Evolutionary conservation across 495 filamentous ascomycete genomes (phyloP).

Genomic region (Aspergillus heteromorphus): DNA sequence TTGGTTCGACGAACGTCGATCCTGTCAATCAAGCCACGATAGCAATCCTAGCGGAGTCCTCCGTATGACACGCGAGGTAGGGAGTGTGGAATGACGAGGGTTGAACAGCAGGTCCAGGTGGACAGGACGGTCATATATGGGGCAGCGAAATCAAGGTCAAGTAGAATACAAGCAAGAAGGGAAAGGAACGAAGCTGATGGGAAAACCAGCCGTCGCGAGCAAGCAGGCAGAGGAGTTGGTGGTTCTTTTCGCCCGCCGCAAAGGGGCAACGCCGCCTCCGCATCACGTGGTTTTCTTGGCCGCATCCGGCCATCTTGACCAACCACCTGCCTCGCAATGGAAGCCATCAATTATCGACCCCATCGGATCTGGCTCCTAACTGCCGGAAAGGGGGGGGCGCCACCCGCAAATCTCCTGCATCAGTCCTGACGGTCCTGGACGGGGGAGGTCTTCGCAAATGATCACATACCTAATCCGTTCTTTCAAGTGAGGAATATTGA

Average conservation of each 20-base stretch:
- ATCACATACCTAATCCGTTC: too few relatives aligned
- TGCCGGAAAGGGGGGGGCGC: too few relatives aligned
- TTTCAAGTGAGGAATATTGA: too few relatives aligned
- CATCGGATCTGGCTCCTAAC: too few relatives aligned
- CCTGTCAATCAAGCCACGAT: constrained; percentile 6
- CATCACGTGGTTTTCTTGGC: constrained; percentile 5
- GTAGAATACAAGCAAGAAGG: background rate
- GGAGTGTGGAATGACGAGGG: background rate
- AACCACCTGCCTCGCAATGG: too few relatives aligned
- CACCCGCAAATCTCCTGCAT: too few relatives aligned
- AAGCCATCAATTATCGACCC: too few relatives aligned
- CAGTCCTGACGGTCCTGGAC: too few relatives aligned
- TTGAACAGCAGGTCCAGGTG: background rate
- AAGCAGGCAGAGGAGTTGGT: background rate
- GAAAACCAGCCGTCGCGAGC: background rate
- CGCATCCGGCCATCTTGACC: too few relatives aligned
- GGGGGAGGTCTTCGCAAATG: too few relatives aligned
- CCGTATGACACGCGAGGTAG: background rate
- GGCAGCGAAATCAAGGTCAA: background rate
- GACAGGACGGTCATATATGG: background rate
- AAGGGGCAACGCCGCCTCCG: constrained; percentile 11
- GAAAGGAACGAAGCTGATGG: background rate
- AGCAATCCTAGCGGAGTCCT: background rate
- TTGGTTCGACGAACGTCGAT: background rate
- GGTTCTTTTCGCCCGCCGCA: constrained; percentile 2